Conservation (phyloP, 2,329 filamentous ascomycete species). For the Colletotrichum tropicale region DNA sequence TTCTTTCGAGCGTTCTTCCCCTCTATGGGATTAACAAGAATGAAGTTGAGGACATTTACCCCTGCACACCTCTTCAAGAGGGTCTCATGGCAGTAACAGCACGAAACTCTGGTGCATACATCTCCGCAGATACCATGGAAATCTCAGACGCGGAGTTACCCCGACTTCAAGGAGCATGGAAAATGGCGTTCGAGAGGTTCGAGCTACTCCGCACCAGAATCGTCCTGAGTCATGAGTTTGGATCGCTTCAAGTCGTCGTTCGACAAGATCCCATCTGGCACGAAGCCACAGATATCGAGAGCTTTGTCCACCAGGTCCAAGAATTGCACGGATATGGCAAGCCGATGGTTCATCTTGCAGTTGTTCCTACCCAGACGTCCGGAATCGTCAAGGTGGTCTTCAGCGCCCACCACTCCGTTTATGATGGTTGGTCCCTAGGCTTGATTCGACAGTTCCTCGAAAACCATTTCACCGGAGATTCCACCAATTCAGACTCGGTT, state of each 20-base stretch:
- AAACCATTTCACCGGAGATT: neutral
- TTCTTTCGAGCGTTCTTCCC: neutral
- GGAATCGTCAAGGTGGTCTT: slow-evolving; percentile 28
- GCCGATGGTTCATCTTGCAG: slow-evolving; percentile 21
- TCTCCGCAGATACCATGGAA: slow-evolving; percentile 31
- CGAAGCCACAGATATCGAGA: neutral
- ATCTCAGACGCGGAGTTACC: slow-evolving; percentile 24
- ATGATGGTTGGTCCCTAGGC: slow-evolving; percentile 26
- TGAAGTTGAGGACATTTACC: slow-evolving; percentile 22
- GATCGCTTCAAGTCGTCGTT: slow-evolving; percentile 21
- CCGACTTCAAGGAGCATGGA: slow-evolving; percentile 33
- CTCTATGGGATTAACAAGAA: slow-evolving; percentile 1
- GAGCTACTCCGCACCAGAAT: slow-evolving; percentile 11
- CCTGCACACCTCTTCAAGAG: slow-evolving; percentile 24
- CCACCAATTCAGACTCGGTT: neutral
- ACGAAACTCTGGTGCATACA: slow-evolving; percentile 24
- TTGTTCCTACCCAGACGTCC: neutral
- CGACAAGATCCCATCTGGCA: slow-evolving; percentile 2
- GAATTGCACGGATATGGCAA: slow-evolving; percentile 7
- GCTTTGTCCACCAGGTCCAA: neutral
- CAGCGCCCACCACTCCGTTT: slow-evolving; percentile 34
- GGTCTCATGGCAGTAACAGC: slow-evolving; percentile 24
- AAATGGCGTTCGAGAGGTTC: neutral
- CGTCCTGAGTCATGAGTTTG: slow-evolving; percentile 3
- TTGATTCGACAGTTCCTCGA: neutral